Conservation (phyloP, 2,329 filamentous ascomycete species). For the Phyllosticta citribraziliensis region DNA sequence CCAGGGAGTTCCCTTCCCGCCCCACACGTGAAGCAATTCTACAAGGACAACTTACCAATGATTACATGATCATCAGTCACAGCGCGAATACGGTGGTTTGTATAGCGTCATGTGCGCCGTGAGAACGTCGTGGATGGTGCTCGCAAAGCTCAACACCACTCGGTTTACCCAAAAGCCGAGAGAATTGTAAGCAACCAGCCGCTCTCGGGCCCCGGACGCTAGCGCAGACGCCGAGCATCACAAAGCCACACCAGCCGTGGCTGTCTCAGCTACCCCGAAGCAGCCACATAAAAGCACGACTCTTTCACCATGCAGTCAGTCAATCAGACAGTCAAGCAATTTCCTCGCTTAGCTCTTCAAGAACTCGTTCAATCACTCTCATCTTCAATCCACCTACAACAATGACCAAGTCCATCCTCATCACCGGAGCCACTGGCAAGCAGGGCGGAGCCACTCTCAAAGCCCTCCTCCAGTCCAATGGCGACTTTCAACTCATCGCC, state of each 20-base stretch:
- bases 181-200: background rate
- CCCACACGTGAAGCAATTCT: too few relatives aligned
- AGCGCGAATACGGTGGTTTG: too few relatives aligned
- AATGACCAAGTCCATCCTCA: slow-evolving; percentile 28
- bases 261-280: background rate
- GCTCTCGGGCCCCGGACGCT: background rate
- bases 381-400: background rate
- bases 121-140: background rate
- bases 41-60: too few relatives aligned
- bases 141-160: background rate
- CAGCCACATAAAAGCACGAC: background rate
- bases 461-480: slow-evolving; percentile 26
- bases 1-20: too few relatives aligned
- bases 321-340: background rate
- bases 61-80: too few relatives aligned
- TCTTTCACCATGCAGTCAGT: background rate
- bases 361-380: background rate
- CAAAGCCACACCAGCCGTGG: background rate
- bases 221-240: background rate
- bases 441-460: slow-evolving; percentile 34
- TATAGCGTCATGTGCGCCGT: background rate
- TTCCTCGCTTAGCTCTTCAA: background rate
- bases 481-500: slow-evolving; percentile 43
- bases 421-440: slow-evolving; percentile 37
- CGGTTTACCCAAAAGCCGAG: background rate